phyloP scores from a whole-genome alignment of 2,329 filamentous ascomycete genomes.

The Cercospora sp. region DNA sequence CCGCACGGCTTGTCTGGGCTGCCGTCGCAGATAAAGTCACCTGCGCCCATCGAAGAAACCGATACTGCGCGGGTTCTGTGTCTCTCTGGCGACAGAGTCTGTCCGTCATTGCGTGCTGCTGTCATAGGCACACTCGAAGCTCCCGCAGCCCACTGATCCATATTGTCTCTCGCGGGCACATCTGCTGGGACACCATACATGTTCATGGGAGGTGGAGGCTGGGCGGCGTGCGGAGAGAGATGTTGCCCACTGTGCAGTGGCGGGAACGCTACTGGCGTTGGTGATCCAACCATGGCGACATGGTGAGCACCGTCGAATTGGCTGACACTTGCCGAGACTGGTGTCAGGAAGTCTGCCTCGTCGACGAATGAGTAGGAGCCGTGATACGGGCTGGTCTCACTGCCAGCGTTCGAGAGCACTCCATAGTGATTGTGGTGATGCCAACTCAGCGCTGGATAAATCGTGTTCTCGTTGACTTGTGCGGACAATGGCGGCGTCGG shows the following conservation, averaged over 20 bases:
- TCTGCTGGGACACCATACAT: neutral
- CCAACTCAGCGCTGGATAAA: neutral
- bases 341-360: neutral
- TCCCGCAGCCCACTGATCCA: neutral
- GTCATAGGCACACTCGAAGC: neutral
- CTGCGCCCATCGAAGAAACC: neutral
- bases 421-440: neutral
- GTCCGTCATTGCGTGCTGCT: neutral
- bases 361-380: neutral
- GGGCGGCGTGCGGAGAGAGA: neutral
- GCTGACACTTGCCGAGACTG: too few relatives aligned
- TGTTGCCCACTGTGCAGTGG: neutral
- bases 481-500: neutral
- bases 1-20: neutral
- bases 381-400: neutral
- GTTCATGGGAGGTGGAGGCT: neutral
- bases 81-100: neutral
- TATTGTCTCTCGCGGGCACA: neutral
- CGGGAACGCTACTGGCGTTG: neutral
- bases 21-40: conserved; percentile 3
- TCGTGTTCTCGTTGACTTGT: neutral
- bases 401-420: neutral
- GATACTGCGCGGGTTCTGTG: neutral
- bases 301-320: neutral
- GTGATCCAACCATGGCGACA: neutral